phyloP scores from a whole-genome alignment of 2,329 filamentous ascomycete species.

The Ceratocystis alfenasii region DNA sequence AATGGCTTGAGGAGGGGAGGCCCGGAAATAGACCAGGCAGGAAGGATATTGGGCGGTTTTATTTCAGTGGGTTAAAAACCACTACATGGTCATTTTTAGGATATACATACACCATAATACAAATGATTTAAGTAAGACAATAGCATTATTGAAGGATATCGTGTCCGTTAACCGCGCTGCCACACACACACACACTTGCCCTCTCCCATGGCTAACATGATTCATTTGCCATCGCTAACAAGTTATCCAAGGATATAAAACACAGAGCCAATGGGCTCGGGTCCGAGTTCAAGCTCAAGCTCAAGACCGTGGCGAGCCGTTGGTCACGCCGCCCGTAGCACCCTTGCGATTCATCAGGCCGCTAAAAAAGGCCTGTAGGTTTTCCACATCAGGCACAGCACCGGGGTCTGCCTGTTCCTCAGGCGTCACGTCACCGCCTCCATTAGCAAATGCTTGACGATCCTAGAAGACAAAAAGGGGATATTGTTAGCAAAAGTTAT shows the following conservation, averaged over 20 bases:
- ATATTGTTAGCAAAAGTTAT: not conserved
- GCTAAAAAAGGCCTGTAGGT: conserved; percentile 44
- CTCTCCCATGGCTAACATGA: too few relatives aligned
- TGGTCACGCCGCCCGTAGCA: conserved; percentile 18
- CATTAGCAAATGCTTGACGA: conserved; percentile 40
- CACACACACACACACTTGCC: not conserved
- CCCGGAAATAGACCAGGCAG: not conserved
- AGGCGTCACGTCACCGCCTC: conserved; percentile 12
- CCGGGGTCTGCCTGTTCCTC: conserved; percentile 16
- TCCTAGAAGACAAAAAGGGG: conserved; percentile 32
- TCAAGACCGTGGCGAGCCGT: conserved; percentile 18
- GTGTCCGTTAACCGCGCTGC: not conserved
- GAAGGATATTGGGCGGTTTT: too few relatives aligned
- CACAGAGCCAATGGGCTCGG: too few relatives aligned
- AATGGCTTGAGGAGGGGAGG: not conserved
- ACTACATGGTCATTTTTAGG: not conserved
- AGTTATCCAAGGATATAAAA: too few relatives aligned
- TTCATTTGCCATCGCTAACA: too few relatives aligned
- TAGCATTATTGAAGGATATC: not conserved
- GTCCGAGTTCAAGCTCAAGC: too few relatives aligned
- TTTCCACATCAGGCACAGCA: conserved; percentile 19
- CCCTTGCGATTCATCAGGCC: conserved; percentile 46
- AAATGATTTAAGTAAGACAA: not conserved
- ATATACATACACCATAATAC: not conserved
- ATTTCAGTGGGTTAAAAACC: not conserved